Base-by-base conservation (phyloP, 306 rosid genomes). In the Vigna mungo region DNA sequence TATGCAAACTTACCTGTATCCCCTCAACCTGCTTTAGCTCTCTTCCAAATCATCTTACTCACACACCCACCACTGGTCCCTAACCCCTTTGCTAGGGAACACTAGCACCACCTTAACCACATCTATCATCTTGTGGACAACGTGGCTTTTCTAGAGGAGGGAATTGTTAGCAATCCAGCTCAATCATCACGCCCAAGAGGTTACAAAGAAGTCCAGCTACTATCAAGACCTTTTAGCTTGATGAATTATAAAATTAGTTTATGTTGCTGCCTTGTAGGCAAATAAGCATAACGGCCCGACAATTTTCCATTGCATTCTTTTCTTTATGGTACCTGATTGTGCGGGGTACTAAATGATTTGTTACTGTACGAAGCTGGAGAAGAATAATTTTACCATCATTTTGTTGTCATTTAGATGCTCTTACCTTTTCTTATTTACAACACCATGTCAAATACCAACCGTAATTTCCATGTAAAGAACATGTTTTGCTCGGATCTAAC, bases 391-490 rank as follows among this genome's bases (percentile, higher is more conserved):
- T 44, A 44, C 13, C 49, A 11, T 44, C 6, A 44, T 44, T 43
- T 12, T 44, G 16, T 44, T 11, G 16, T 4, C 1, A 44, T 12
- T 12, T 44, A 11, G 16, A 3, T 44, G 14, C 14, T 44, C 12
- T 44, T 44, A 44, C 15, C 16, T 44, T 44, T 44, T 44, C 49
- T 11, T 2, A 3, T 11, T 11, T 12, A 44, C 49, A 44, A 1
- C 13, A 44, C 5, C 49, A 11, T 44, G 16, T 44, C 49, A 44
- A 44, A 37, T 10, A 43, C 34, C 46, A 76, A 55, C 27, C 12
- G 39, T 67, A 54, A 55, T 27, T 54, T 68, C 21, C 59, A 78
- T 13, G 43, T 20, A 30, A 54, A 30, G 68, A 44, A 43, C 68
- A 27, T 41, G 36, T 27, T 43, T 41, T 34, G 68, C 68, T 11